Percentiles rank a stretch among this genome's conserved stretches.
These are phyloP conservation scores for Xylaria grammica DNA, from an alignment of 495 filamentous ascomycete species.

Conservation along the genomic window DNA sequence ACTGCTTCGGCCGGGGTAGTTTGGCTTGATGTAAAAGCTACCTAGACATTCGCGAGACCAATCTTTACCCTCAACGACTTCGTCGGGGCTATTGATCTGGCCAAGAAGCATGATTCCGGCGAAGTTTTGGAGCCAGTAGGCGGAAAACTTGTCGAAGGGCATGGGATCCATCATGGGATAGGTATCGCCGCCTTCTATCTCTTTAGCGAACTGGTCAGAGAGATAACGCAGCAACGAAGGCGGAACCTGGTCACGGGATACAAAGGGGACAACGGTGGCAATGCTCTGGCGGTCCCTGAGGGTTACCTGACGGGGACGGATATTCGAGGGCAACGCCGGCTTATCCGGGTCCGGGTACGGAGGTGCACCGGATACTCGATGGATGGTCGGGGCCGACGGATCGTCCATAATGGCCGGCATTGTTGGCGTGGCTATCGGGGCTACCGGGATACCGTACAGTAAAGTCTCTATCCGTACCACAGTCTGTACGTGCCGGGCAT, in stretches of 20 bases:
- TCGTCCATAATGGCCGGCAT: slow-evolving; percentile 94
- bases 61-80: slow-evolving; percentile 70
- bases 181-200: slow-evolving; percentile 95
- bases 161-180: slow-evolving; percentile 91
- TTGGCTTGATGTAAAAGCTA: slow-evolving; percentile 96
- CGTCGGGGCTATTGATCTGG: slow-evolving; percentile 63
- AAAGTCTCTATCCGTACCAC: not conserved
- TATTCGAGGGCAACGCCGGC: slow-evolving; percentile 67
- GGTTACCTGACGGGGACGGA: slow-evolving; percentile 82
- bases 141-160: slow-evolving; percentile 73
- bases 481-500: not conserved
- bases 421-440: not conserved
- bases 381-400: slow-evolving; percentile 65
- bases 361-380: slow-evolving; percentile 63
- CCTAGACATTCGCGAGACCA: slow-evolving; percentile 89
- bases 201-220: slow-evolving; percentile 84
- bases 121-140: slow-evolving; percentile 97
- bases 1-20: slow-evolving; percentile 94
- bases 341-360: slow-evolving; percentile 68
- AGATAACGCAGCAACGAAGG: slow-evolving; percentile 78
- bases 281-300: slow-evolving; percentile 88
- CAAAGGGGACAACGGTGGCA: slow-evolving; percentile 89
- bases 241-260: slow-evolving; percentile 74
- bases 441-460: not conserved
- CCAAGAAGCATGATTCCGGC: slow-evolving; percentile 92